phyloP scores from a whole-genome alignment of 495 filamentous ascomycete genomes.

The Zalerion maritima region DNA sequence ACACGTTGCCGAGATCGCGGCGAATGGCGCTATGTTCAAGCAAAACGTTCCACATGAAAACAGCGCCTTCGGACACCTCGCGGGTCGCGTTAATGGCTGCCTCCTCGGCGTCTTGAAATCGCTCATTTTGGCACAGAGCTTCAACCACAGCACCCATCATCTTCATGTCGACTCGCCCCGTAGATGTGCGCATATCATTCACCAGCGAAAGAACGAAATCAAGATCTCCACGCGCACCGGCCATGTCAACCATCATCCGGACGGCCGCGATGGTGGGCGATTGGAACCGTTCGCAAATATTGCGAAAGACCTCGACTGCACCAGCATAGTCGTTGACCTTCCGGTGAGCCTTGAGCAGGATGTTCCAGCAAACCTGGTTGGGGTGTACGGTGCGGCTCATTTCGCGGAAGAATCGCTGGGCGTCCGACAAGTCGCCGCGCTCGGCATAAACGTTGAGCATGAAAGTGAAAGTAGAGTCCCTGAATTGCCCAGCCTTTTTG shows the following conservation, averaged over 20 bases:
- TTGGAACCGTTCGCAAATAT: slow-evolving; percentile 37
- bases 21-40: slow-evolving; percentile 51
- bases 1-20: slow-evolving; percentile 45
- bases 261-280: no score
- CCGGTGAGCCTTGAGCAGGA: slow-evolving; percentile 55
- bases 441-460: slow-evolving; percentile 53
- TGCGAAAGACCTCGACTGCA: slow-evolving; percentile 42
- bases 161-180: no score
- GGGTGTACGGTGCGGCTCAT: slow-evolving; percentile 37
- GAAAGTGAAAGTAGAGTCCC: slow-evolving; percentile 24
- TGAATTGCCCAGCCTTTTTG: slow-evolving; percentile 19
- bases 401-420: slow-evolving; percentile 42
- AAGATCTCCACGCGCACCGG: slow-evolving; percentile 59
- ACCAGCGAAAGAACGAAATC: slow-evolving; percentile 50
- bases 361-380: slow-evolving; percentile 52
- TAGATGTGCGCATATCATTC: slow-evolving; percentile 22
- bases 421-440: slow-evolving; percentile 42
- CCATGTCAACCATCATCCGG: slow-evolving; percentile 52
- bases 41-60: slow-evolving; percentile 64
- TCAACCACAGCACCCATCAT: slow-evolving; percentile 53
- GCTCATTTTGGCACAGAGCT: slow-evolving; percentile 51
- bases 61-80: slow-evolving; percentile 23
- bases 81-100: slow-evolving; percentile 30
- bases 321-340: slow-evolving; percentile 50
- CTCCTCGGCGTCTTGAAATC: slow-evolving; percentile 43